A percentile compares a stretch with the other conserved stretches of the same genome.
Conservation (phyloP, 2,329 filamentous ascomycete species). For the Fusarium phyllophilum region DNA sequence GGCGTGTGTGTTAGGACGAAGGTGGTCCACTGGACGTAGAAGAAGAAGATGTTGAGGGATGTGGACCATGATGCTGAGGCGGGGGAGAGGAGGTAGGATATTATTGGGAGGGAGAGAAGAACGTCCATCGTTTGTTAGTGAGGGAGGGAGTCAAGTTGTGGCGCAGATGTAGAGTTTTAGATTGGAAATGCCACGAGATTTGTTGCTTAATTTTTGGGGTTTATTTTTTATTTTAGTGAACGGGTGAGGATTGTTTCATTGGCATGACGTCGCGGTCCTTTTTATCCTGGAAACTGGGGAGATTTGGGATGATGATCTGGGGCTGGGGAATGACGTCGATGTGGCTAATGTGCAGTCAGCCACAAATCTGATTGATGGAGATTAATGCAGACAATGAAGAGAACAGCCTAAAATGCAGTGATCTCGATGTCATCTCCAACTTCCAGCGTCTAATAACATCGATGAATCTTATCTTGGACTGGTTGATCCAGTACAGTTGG, state of each 20-base stretch:
- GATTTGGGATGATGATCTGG: not conserved
- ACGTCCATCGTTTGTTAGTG: slow-evolving; percentile 63
- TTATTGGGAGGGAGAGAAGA: slow-evolving; percentile 76
- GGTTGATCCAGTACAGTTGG: not conserved
- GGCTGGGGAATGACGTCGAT: slow-evolving; percentile 26
- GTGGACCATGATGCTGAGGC: slow-evolving; percentile 76
- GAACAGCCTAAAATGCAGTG: not conserved
- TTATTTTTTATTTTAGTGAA: not conserved
- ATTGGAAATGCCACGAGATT: not conserved
- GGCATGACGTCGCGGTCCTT: slow-evolving; percentile 29
- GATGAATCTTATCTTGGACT: not conserved
- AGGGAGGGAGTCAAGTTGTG: not conserved
- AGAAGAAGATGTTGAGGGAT: slow-evolving; percentile 85
- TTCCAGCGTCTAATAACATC: not conserved
- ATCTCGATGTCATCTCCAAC: not conserved
- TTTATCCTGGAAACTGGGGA: slow-evolving; percentile 18
- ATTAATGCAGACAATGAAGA: not conserved
- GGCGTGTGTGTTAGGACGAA: slow-evolving; percentile 81
- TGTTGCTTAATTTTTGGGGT: not conserved
- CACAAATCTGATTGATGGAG: slow-evolving; percentile 2
- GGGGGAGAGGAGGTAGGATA: slow-evolving; percentile 73
- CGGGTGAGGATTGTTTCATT: not conserved
- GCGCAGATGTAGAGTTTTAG: slow-evolving; percentile 9
- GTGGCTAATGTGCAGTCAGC: slow-evolving; percentile 23
- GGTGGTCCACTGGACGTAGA: slow-evolving; percentile 90